A percentile compares a stretch with the other conserved stretches of the same genome.
Conservation (phyloP, 495 filamentous ascomycete genomes). For the Daldinia childiae region DNA sequence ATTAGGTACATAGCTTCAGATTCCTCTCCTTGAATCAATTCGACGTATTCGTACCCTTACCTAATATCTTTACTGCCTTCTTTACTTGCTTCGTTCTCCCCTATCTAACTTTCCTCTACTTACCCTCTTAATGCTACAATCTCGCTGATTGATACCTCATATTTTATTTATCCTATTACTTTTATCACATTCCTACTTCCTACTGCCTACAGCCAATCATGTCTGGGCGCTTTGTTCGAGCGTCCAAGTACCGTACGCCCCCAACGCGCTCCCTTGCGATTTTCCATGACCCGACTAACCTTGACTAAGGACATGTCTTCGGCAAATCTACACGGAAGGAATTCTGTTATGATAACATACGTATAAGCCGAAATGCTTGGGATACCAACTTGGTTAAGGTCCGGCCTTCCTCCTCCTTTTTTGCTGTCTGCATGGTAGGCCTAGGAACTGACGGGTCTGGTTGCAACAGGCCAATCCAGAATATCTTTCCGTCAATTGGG, state of each 20-base stretch:
- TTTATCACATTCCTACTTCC: slow-evolving; percentile 14
- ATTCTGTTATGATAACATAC: slow-evolving; percentile 93
- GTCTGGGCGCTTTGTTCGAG: slow-evolving; percentile 97
- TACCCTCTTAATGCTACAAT: slow-evolving; percentile 3
- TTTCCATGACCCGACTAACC: slow-evolving; percentile 43
- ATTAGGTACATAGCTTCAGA: slow-evolving; percentile 3
- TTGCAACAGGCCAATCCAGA: slow-evolving; percentile 83
- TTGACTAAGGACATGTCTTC: slow-evolving; percentile 87
- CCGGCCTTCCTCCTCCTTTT: slow-evolving; percentile 31
- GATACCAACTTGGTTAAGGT: slow-evolving; percentile 98
- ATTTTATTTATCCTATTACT: not conserved
- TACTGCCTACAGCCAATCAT: slow-evolving; percentile 58
- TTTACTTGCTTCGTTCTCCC: slow-evolving; percentile 28
- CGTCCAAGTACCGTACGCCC: slow-evolving; percentile 95
- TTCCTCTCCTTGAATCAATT: slow-evolving; percentile 8
- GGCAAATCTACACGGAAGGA: slow-evolving; percentile 93
- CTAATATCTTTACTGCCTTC: slow-evolving; percentile 19
- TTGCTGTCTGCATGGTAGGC: not conserved
- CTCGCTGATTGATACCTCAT: not conserved
- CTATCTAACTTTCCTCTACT: slow-evolving; percentile 23
- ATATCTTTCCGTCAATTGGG: slow-evolving; percentile 98
- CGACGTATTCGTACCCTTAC: not conserved
- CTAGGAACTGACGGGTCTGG: slow-evolving; percentile 41
- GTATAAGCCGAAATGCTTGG: slow-evolving; percentile 96
- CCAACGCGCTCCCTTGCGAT: slow-evolving; percentile 37